Evolutionary conservation across 495 filamentous ascomycete species (phyloP).

Genomic region (Endocarpon pusillum): DNA sequence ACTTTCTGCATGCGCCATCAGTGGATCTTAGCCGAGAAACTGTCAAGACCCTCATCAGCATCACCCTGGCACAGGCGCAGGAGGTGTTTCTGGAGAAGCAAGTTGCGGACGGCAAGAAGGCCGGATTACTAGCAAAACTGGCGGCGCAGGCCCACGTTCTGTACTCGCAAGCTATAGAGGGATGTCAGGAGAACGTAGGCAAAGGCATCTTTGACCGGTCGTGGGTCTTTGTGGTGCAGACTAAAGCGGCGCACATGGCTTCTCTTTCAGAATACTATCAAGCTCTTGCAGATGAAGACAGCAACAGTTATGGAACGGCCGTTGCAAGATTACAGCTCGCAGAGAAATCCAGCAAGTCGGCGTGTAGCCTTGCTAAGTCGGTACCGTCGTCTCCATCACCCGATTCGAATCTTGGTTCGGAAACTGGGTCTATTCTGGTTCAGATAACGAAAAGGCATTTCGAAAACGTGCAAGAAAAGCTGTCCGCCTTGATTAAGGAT

Average conservation of each 20-base stretch:
- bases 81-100: conserved; percentile 97
- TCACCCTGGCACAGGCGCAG: conserved; percentile 89
- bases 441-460: conserved; percentile 75
- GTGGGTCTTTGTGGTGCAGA: conserved; percentile 76
- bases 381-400: conserved; percentile 68
- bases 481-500: conserved; percentile 64
- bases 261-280: conserved; percentile 90
- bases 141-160: conserved; percentile 79
- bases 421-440: conserved; percentile 52
- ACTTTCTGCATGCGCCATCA: conserved; percentile 92
- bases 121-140: conserved; percentile 79
- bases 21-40: conserved; percentile 89
- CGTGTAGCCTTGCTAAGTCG: conserved; percentile 54
- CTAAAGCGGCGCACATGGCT: conserved; percentile 70
- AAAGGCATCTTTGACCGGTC: conserved; percentile 89
- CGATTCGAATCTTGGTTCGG: conserved; percentile 67
- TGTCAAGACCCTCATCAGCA: conserved; percentile 79
- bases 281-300: conserved; percentile 78
- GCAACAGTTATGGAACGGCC: conserved; percentile 70
- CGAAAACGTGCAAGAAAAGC: conserved; percentile 60
- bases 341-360: conserved; percentile 56
- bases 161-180: conserved; percentile 74
- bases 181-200: conserved; percentile 78
- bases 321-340: conserved; percentile 72
- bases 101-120: conserved; percentile 81